phyloP scores from a whole-genome alignment of 2,329 filamentous ascomycete species.

The Epichloe sp. region DNA sequence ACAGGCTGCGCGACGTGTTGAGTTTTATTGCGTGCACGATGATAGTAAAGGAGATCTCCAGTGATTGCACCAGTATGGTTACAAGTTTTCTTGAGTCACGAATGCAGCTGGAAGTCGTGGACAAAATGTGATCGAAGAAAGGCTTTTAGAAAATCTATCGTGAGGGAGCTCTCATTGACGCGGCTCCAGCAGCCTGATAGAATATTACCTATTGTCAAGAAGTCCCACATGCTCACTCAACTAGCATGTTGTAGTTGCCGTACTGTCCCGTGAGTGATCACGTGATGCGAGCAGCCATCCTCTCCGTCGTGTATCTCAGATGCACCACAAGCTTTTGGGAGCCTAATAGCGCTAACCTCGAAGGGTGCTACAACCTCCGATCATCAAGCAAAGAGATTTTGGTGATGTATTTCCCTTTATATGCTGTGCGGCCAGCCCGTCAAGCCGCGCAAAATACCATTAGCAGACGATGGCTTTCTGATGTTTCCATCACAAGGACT shows the following conservation, averaged over 20 bases:
- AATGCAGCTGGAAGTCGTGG: no score
- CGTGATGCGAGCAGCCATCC: background rate
- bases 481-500: slow-evolving; percentile 86
- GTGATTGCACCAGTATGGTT: background rate
- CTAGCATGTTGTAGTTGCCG: background rate
- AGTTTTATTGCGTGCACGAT: background rate
- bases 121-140: background rate
- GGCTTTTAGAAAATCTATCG: background rate
- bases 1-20: background rate
- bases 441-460: slow-evolving; percentile 32
- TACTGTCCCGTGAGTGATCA: background rate
- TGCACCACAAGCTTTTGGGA: background rate
- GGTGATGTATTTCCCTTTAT: slow-evolving; percentile 44
- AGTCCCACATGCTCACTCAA: background rate
- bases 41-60: background rate
- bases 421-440: slow-evolving; percentile 40
- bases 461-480: slow-evolving; percentile 49
- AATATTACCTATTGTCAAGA: no score
- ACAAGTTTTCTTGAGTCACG: no score
- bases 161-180: slow-evolving; percentile 10
- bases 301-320: background rate
- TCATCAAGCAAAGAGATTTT: slow-evolving; percentile 3
- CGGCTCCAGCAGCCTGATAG: slow-evolving; percentile 16
- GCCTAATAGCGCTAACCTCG: background rate
- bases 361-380: background rate